Evolutionary conservation across 73 alveolate genomes (phyloP), one percentile per base, ranked within the genome.

Genomic region (Symbiodinium natans): DNA sequence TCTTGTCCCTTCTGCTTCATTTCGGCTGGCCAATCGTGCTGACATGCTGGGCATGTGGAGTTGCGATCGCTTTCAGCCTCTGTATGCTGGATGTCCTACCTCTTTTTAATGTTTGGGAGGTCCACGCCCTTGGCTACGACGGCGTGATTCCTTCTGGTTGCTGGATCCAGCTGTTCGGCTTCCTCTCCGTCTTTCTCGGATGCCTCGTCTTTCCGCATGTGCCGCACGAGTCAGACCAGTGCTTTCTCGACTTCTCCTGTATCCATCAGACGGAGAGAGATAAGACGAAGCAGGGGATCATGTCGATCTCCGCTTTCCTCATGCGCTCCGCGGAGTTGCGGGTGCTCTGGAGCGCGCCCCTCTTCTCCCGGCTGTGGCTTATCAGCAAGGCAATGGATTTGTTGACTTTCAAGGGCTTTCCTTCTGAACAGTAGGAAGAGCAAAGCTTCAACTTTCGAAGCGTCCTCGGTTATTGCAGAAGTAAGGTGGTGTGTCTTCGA

Each of bases 331-430:
- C 25, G 7, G 90, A 82, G 71, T 27, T 82, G 90, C 90, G 90
- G 1, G 90, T 82, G 39, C 90, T 82, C 25, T 82, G 90, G 90
- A 82, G 90, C 71, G 29, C 90, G 29, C 90, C 90, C 13, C 71
- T 41, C 13, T 71, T 82, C 73, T 39, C 63, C 2, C 38, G 90
- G 21, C 42, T 82, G 71, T 82, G 90, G 90, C 39, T 48, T 77
- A 54, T 77, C 56, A n/a, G n/a, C n/a, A n/a, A n/a, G n/a, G n/a
- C n/a, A n/a, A n/a, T n/a, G n/a, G n/a, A n/a, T n/a, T n/a, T n/a
- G n/a, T n/a, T n/a, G n/a, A n/a, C n/a, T n/a, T n/a, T n/a, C n/a
- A n/a, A n/a, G n/a, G n/a, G n/a, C n/a, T n/a, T n/a, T n/a, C n/a
- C n/a, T n/a, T n/a, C n/a, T n/a, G n/a, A n/a, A n/a, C n/a, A n/a